Base-by-base conservation (phyloP, 1,284 basidiomycete species). In the Cutaneotrichosporon sp. region DNA sequence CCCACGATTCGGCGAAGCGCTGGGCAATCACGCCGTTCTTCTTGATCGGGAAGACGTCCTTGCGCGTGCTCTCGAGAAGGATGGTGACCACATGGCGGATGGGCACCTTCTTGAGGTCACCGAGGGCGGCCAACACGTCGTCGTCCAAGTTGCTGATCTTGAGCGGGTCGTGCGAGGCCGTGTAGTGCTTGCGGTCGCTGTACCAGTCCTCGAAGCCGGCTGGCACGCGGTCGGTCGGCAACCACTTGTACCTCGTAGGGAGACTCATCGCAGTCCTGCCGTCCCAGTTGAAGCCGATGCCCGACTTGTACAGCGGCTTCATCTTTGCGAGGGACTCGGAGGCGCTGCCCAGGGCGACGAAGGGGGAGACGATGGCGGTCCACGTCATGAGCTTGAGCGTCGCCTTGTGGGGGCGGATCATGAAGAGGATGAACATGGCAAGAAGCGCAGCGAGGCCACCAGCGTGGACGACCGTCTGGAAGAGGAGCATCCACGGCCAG, bases 41-140 rank as follows among this genome's bases (percentile, higher is more conserved):
- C n/a, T 57, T 47, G 22, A 61, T 22, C 16, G 60, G 60, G 20
- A 53, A 61, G 24, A 46, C 54, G 38, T 57, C 60, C 18, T 50
- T 50, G 14, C 60, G 60, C 16, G 51, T 45, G 42, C 54, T 50
- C 42, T 61, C 60, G n/a, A 61, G 29, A 13, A 57, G 27, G 24
- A 61, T 57, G 47, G 56, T 43, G 33, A 61, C 29, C 2, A 61
- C 55, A 31, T 61, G 54, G 29, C 49, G 55, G 25, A 61, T 61
- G 4, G 33, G 34, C 8, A 61, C 55, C 20, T 24, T 51, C 14
- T 50, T 51, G 38, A 43, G 50, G 34, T 20, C 54, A 11, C 49
- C 33, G 16, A 61, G 54, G 16, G 34, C 45, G 4, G 47, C 54
- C 18, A 61, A 43, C 16, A 61, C 20, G 31, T 56, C 38, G 16